Evolutionary conservation across 306 rosid genomes (phyloP), one percentile per base, ranked within the genome.

Genomic region (Fragaria iinumae): DNA sequence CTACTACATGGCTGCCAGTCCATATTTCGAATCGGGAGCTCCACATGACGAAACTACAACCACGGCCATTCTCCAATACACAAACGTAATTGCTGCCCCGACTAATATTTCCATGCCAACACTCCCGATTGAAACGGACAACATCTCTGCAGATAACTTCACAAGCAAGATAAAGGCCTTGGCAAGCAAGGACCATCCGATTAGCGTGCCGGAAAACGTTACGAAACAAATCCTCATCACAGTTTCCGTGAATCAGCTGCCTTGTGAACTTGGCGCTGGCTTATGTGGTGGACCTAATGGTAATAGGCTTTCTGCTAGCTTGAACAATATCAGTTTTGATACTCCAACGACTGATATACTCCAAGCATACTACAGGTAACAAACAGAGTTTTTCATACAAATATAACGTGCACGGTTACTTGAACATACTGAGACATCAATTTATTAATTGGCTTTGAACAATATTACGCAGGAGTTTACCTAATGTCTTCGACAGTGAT

Each of bases 261-360:
- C 73, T 5, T 81, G 73, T 69, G 73, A 17, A 14, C 39, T 50
- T 25, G 81, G 59, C 4, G 27, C 25, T 55, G 47, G 41, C 3
- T 43, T 66, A 0, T 84, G 84, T 48, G 62, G 73, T 0, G 87
- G 87, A 2, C 82, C 80, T 8, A 23, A 43, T 55, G 82, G 77
- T 16, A 73, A 20, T 1, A 81, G 79, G 63, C 9, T 56, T 0
- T 1, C 81, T 56, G 47, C 88, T 9, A 81, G 88, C 57, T 64
- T 84, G 55, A 84, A 75, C 76, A 84, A 81, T 56, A 67, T 81
- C 32, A 84, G 85, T n/a, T 84, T 84, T 45, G 69, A 2, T 36
- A 49, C 49, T 21, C 85, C 88, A 21, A 27, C 23, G 14, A 71
- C 67, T 18, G 80, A 75, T 64, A 62, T 84, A 11, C 57, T 80